Evolutionary conservation across 2,329 filamentous ascomycete species (phyloP).

Genomic region (Aspergillus fructus): DNA sequence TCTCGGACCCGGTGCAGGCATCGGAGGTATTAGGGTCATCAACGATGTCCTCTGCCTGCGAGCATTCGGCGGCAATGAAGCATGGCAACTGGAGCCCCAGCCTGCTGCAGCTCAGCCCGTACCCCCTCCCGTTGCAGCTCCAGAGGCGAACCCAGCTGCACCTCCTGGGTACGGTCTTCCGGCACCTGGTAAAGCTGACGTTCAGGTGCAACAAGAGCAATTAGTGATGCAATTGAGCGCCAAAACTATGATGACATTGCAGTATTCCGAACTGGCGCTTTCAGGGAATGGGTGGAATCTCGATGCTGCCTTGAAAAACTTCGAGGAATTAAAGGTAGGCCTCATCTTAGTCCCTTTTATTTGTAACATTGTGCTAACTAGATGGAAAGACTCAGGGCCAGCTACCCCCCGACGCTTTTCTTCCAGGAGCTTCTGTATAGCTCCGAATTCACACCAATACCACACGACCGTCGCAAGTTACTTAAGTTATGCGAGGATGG

Average conservation of each 20-base stretch:
- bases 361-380: constrained; percentile 20
- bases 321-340: constrained; percentile 71
- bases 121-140: constrained; percentile 17
- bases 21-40: constrained; percentile 69
- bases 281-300: constrained; percentile 78
- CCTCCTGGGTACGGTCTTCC: constrained; percentile 43
- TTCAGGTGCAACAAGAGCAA: constrained; percentile 65
- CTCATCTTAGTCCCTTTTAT: neutral
- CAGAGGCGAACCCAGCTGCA: constrained; percentile 26
- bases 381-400: constrained; percentile 34
- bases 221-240: constrained; percentile 69
- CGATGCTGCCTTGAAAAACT: constrained; percentile 70
- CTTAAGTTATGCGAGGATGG: constrained; percentile 1
- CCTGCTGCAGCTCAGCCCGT: constrained; percentile 31
- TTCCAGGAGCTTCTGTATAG: constrained; percentile 23
- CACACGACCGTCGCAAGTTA: neutral
- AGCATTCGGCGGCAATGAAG: constrained; percentile 60
- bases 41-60: constrained; percentile 76
- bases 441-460: neutral
- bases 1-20: constrained; percentile 70
- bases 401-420: constrained; percentile 53
- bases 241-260: constrained; percentile 75
- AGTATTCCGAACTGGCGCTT: constrained; percentile 80
- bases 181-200: constrained; percentile 44
- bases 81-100: constrained; percentile 47